Percentiles rank a stretch among this genome's conserved stretches.
Conservation (phyloP, 306 rosid species). For the Astragalus glycyphyllos region DNA sequence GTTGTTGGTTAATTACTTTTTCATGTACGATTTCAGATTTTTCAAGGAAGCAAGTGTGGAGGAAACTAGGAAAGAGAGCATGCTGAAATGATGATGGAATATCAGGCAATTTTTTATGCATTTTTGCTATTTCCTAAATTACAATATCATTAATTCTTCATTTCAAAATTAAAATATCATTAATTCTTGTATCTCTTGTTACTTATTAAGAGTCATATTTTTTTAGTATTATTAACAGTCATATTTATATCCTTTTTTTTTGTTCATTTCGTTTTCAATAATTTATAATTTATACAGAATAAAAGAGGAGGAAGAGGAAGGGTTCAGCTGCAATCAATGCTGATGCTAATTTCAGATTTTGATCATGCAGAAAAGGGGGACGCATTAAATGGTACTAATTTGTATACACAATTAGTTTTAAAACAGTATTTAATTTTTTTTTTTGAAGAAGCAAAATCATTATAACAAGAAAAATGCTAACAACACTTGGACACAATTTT, state of each 20-base stretch:
- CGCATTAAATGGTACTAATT: slow-evolving; percentile 50
- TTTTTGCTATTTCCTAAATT: neutral
- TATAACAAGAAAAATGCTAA: too few species aligned
- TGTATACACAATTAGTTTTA: too few species aligned
- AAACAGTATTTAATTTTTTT: too few species aligned
- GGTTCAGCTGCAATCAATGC: slow-evolving; percentile 48
- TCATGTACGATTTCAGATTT: slow-evolving; percentile 32
- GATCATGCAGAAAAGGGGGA: slow-evolving; percentile 53
- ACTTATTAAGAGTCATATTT: too few species aligned
- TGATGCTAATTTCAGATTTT: slow-evolving; percentile 50
- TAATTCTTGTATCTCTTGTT: too few species aligned
- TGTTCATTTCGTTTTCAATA: neutral
- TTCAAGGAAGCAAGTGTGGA: slow-evolving; percentile 51
- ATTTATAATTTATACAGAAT: slow-evolving; percentile 37
- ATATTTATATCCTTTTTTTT: neutral
- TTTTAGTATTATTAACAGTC: too few species aligned
- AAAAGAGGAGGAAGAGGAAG: slow-evolving; percentile 49
- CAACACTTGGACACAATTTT: too few species aligned
- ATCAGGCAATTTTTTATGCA: slow-evolving; percentile 41
- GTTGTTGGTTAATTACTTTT: neutral
- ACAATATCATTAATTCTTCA: too few species aligned
- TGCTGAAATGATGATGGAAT: slow-evolving; percentile 54
- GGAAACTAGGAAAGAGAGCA: slow-evolving; percentile 49
- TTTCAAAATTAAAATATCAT: too few species aligned
- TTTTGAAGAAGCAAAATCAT: too few species aligned